Conservation (phyloP, 257 asterid species). For the Salvia hispanica region DNA sequence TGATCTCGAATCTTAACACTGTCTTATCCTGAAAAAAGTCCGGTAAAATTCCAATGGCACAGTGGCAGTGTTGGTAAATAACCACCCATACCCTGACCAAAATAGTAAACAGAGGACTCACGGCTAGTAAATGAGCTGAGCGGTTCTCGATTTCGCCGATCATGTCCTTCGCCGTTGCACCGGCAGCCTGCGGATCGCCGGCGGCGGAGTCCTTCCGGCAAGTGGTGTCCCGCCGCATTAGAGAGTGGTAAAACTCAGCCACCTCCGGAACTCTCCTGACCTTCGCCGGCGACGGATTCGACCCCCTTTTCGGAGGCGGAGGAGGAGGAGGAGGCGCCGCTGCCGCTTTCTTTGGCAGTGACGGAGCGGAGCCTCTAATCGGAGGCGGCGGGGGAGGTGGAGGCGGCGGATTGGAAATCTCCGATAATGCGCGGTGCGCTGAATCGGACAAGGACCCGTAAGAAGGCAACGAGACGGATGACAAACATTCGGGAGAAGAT, state of each 20-base stretch:
- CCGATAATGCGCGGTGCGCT: constrained; percentile 59
- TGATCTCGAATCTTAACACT: constrained; percentile 41
- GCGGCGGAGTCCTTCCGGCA: constrained; percentile 50
- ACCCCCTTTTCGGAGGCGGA: constrained; percentile 53
- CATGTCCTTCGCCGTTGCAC: constrained; percentile 65
- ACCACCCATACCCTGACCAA: constrained; percentile 30
- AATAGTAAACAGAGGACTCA: constrained; percentile 37
- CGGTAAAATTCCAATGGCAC: constrained; percentile 33
- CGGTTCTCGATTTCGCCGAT: constrained; percentile 96
- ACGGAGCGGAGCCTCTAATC: constrained; percentile 30
- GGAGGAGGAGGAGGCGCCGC: constrained; percentile 52
- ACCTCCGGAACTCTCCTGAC: constrained; percentile 82
- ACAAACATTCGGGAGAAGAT: constrained; percentile 36
- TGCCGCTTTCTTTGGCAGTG: constrained; percentile 32
- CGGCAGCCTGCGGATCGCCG: constrained; percentile 46
- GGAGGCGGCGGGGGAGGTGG: constrained; percentile 48
- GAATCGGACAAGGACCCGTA: constrained; percentile 61
- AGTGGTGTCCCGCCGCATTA: constrained; percentile 71
- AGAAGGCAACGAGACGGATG: constrained; percentile 63
- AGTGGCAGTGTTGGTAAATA: constrained; percentile 49
- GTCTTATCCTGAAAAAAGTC: constrained; percentile 45
- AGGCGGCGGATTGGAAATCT: constrained; percentile 38
- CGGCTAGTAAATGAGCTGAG: constrained; percentile 74
- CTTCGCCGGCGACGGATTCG: constrained; percentile 46
- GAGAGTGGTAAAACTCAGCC: constrained; percentile 79